phyloP scores from a whole-genome alignment of 805 yeast genomes.

The Candida nitratophila region DNA sequence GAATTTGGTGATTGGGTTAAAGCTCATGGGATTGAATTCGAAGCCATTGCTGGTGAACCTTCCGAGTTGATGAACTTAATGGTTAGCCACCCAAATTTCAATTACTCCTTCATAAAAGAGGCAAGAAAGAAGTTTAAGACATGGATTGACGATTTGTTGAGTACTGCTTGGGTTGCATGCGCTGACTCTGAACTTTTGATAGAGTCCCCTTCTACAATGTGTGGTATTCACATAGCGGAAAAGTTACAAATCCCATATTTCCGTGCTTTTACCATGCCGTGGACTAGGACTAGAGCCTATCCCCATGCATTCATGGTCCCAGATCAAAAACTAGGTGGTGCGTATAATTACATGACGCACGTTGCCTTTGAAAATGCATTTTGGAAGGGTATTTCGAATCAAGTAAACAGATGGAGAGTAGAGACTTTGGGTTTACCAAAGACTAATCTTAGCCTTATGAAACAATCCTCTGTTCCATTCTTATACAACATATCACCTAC shows the following conservation, averaged over 20 bases:
- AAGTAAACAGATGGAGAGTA: conserved; percentile 83
- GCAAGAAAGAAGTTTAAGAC: conserved; percentile 72
- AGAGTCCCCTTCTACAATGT: conserved; percentile 96
- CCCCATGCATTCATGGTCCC: conserved; percentile 97
- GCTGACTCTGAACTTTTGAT: conserved; percentile 75
- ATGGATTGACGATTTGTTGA: conserved; percentile 74
- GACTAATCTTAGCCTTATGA: conserved; percentile 65
- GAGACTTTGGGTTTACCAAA: conserved; percentile 55
- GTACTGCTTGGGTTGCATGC: conserved; percentile 81
- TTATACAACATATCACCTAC: conserved; percentile 83
- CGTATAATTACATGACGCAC: conserved; percentile 87
- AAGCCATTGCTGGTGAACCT: conserved; percentile 85
- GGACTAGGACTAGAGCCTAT: conserved; percentile 93
- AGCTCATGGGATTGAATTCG: conserved; percentile 59
- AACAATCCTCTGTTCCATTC: conserved; percentile 78
- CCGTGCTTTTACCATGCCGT: conserved; percentile 97
- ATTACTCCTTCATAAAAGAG: conserved; percentile 74
- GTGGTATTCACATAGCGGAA: conserved; percentile 92
- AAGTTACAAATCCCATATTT: conserved; percentile 84
- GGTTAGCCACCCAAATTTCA: conserved; percentile 86
- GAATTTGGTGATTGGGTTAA: conserved; percentile 78
- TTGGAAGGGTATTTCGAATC: conserved; percentile 88
- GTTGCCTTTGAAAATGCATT: conserved; percentile 88
- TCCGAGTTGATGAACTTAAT: conserved; percentile 85
- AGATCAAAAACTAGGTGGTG: conserved; percentile 87